Evolutionary conservation across 202 grass and related monocot genomes (phyloP), one percentile per base, ranked within the genome.

Genomic region (Schoenoplectus tabernaemontani): DNA sequence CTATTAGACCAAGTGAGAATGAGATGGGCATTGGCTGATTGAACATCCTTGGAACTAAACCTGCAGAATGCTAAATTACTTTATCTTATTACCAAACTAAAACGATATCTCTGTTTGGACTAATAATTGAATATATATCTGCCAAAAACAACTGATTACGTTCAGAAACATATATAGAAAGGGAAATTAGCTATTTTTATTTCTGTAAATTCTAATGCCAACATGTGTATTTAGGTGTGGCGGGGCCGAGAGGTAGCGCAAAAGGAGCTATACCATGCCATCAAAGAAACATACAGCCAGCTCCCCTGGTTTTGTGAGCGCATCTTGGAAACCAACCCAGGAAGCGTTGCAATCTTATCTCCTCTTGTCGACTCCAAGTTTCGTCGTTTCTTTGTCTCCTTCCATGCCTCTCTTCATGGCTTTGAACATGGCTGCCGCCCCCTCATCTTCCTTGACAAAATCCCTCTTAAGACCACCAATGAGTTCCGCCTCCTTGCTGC

Each of bases 391-490:
- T 98, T 95, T 82, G 88, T 98, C 77, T 87, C 95, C 74, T 98
- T 98, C 78, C 88, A 98, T 83, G 95, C 95, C 86, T 98, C 95
- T 50, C 89, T 98, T 78, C 89, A 95, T 9, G 95, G 95, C 30
- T 98, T 98, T 82, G 64, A 82, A 81, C 87, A 77, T 82, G 95
- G 95, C 22, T 98, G 95, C 28, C 93, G 91, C 7, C 89, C 95
- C 28, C 91, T 98, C 20, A 83, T 98, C 38, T 98, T 98, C 87
- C 91, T 98, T 81, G 95, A 98, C 77, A 98, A 89, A 78, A 93
- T 98, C 84, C 95, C 95, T 41, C 76, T 98, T 44, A 98, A 98
- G 79, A 84, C 91, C 15, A 98, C 86, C 42, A 95, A 98, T 63
- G 89, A 98, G 75, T 95, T 90, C 84, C 93, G 93, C 81, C 88